A percentile compares a stretch with the other conserved stretches of the same genome.
phyloP scores from a whole-genome alignment of 352 stramenopile genomes.

The Phytophthora tentaculata region DNA sequence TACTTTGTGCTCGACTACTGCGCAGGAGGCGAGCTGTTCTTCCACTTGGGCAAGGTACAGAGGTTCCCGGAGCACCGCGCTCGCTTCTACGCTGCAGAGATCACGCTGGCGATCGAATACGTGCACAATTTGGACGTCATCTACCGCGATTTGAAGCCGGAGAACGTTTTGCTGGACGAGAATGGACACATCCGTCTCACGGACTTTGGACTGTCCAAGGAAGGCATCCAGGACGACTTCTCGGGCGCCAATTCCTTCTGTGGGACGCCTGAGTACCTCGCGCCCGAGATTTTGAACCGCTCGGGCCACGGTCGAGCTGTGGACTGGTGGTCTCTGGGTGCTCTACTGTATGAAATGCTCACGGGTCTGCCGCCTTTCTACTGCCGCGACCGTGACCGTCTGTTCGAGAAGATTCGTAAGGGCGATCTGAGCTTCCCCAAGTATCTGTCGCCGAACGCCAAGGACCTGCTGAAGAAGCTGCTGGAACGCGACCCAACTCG shows the following conservation, averaged over 20 bases:
- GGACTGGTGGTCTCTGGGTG: constrained; percentile 97
- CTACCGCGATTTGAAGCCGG: constrained; percentile 97
- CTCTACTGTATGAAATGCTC: constrained; percentile 88
- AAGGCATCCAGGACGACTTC: constrained; percentile 91
- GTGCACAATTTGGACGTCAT: constrained; percentile 95
- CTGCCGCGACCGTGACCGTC: constrained; percentile 93
- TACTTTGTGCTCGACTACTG: constrained; percentile 99
- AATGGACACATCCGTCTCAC: constrained; percentile 97
- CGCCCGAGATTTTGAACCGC: constrained; percentile 98
- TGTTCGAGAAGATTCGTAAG: constrained; percentile 98
- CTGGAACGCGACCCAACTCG: constrained; percentile 94
- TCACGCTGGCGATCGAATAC: constrained; percentile 96
- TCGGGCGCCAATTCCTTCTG: constrained; percentile 97
- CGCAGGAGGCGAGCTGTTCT: constrained; percentile 96
- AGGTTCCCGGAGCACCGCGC: constrained; percentile 95
- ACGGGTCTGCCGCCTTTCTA: constrained; percentile 93
- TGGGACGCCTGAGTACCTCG: constrained; percentile 98
- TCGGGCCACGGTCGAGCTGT: constrained; percentile 96
- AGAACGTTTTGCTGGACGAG: constrained; percentile 98
- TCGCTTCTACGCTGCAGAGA: constrained; percentile 97
- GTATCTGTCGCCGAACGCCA: constrained; percentile 89
- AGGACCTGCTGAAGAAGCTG: constrained; percentile 90
- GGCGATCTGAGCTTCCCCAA: constrained; percentile 95
- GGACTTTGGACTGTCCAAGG: constrained; percentile 97
- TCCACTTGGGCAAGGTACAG: constrained; percentile 92